phyloP scores from a whole-genome alignment of 192 early-diverging fungal species.

The Backusella parvicylindrica region DNA sequence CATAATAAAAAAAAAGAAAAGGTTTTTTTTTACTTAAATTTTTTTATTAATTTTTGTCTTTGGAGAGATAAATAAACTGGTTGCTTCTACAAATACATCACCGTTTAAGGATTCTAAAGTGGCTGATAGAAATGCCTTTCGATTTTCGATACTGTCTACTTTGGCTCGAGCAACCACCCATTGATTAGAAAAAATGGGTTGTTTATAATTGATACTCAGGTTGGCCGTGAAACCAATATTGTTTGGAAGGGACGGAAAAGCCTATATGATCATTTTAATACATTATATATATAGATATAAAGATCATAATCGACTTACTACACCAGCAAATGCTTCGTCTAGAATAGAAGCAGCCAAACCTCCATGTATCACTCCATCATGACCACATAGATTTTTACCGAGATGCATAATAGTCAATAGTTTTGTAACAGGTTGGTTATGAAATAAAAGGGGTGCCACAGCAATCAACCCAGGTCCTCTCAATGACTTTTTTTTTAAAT shows the following conservation, averaged over 20 bases:
- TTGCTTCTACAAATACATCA: constrained; percentile 57
- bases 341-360: constrained; percentile 69
- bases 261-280: neutral
- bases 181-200: constrained; percentile 60
- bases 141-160: constrained; percentile 56
- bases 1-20: neutral
- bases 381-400: constrained; percentile 71
- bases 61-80: constrained; percentile 62
- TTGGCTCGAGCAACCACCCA: constrained; percentile 51
- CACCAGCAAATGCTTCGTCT: constrained; percentile 63
- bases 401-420: constrained; percentile 56
- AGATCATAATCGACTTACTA: too few species aligned
- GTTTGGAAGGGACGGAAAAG: constrained; percentile 55
- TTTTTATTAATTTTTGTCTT: neutral
- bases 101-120: constrained; percentile 58
- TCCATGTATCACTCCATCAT: constrained; percentile 77
- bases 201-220: constrained; percentile 72
- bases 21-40: neutral
- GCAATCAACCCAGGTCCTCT: constrained; percentile 52
- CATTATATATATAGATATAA: neutral
- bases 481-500: constrained; percentile 40
- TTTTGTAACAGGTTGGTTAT: constrained; percentile 41
- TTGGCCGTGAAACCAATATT: constrained; percentile 71
- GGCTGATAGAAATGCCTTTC: constrained; percentile 65
- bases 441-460: constrained; percentile 49